These are phyloP conservation scores for Lentinula sp. DNA, from an alignment of 768 basidiomycete species.

Conservation along the genomic window DNA sequence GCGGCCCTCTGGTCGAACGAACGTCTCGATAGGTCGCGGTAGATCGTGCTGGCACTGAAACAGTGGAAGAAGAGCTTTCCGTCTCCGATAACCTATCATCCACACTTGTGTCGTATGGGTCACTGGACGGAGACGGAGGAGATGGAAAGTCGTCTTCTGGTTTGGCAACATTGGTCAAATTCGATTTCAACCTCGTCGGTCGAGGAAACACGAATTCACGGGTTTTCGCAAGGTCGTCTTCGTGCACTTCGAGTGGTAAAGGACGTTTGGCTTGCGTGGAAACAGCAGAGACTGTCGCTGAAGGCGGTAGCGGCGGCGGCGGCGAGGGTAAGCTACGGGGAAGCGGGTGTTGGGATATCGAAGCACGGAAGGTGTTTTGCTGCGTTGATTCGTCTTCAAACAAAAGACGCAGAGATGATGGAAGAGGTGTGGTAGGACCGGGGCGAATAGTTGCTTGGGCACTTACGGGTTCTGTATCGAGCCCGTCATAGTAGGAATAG, in stretches of 20 bases:
- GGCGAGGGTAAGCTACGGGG: slow-evolving; percentile 16
- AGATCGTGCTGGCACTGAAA: neutral
- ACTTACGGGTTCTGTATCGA: slow-evolving; percentile 17
- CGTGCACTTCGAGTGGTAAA: slow-evolving; percentile 16
- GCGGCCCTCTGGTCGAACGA: slow-evolving; percentile 19
- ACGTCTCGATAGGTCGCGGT: slow-evolving; percentile 13
- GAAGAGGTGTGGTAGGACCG: slow-evolving; percentile 44
- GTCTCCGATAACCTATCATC: slow-evolving; percentile 4
- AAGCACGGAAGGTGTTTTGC: slow-evolving; percentile 36
- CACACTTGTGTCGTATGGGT: neutral
- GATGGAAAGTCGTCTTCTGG: slow-evolving; percentile 19
- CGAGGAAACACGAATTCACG: slow-evolving; percentile 50
- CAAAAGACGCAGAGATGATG: slow-evolving; percentile 71
- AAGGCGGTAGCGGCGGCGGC: slow-evolving; percentile 17
- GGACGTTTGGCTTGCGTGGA: slow-evolving; percentile 28
- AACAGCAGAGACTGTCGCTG: slow-evolving; percentile 26
- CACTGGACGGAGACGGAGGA: neutral
- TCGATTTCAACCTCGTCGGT: slow-evolving; percentile 24
- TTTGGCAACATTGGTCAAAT: slow-evolving; percentile 16
- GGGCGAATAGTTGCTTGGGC: slow-evolving; percentile 46
- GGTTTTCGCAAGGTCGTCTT: slow-evolving; percentile 40
- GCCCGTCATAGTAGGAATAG: slow-evolving; percentile 3
- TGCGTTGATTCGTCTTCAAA: slow-evolving; percentile 57
- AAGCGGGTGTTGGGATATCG: slow-evolving; percentile 24
- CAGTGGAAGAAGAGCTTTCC: slow-evolving; percentile 1